These are phyloP conservation scores for Cicer pinnatifidum DNA, from an alignment of 306 rosid species.

Conservation along the genomic window DNA sequence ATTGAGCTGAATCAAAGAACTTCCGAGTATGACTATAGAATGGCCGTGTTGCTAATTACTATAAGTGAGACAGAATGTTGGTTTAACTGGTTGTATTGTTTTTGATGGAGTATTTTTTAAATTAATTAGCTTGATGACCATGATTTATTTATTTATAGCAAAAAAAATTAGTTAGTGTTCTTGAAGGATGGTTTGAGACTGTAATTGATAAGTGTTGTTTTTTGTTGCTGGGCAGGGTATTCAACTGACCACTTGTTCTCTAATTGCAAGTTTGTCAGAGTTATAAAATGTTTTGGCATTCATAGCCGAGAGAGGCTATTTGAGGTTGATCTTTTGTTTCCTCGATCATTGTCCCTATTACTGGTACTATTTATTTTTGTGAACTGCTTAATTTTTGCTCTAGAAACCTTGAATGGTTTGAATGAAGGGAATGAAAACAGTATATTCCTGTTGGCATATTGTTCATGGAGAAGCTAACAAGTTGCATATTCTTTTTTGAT, in stretches of 20 bases:
- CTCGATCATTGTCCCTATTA: slow-evolving; percentile 7
- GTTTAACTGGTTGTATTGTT: slow-evolving; percentile 23
- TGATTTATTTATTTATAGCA: slow-evolving; percentile 16
- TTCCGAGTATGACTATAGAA: slow-evolving; percentile 4
- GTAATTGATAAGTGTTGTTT: slow-evolving; percentile 20
- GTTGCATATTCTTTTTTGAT: slow-evolving; percentile 1
- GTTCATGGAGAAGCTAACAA: slow-evolving; percentile 19
- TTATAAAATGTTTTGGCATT: slow-evolving; percentile 1
- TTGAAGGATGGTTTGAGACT: slow-evolving; percentile 3
- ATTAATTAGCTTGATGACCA: slow-evolving; percentile 12
- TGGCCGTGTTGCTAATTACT: slow-evolving; percentile 6
- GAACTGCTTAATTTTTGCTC: slow-evolving; percentile 19
- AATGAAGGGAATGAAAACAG: not conserved
- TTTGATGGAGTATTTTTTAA: slow-evolving; percentile 2
- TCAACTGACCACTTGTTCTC: slow-evolving; percentile 23
- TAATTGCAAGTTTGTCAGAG: slow-evolving; percentile 2
- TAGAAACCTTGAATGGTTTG: slow-evolving; percentile 7
- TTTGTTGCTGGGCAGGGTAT: slow-evolving; percentile 33
- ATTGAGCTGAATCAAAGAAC: not conserved
- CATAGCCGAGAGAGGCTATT: not conserved
- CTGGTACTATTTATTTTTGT: not conserved
- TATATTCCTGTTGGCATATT: not conserved
- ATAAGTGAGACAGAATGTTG: not conserved
- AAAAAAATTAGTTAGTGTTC: not conserved
- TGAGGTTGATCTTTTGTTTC: slow-evolving; percentile 27